Percentiles rank a stretch among this genome's conserved stretches.
Conservation (phyloP, 2,329 filamentous ascomycete genomes). For the Aspergillus ruber region DNA sequence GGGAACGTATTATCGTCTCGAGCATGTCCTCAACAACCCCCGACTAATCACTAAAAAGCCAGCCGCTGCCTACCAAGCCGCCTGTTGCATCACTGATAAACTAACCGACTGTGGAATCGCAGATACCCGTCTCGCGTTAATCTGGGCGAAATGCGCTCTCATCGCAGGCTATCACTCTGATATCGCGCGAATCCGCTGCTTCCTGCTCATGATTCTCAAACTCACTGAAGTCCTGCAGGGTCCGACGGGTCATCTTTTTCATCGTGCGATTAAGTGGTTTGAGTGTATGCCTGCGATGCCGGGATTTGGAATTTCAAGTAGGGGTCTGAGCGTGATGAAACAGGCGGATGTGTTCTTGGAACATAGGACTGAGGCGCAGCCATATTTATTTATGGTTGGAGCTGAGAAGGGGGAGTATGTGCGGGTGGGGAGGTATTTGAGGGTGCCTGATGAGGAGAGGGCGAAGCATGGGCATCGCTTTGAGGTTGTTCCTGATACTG, state of each 20-base stretch:
- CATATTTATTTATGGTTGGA: constrained; percentile 14
- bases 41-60: constrained; percentile 7
- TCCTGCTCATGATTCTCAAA: constrained; percentile 11
- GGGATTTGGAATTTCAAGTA: constrained; percentile 9
- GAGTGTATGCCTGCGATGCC: constrained; percentile 5
- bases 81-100: constrained; percentile 4
- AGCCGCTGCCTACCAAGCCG: constrained; percentile 8
- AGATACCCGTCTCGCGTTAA: constrained; percentile 10
- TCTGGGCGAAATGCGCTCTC: constrained; percentile 17
- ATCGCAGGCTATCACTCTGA: constrained; percentile 19
- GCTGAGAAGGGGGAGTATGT: constrained; percentile 8
- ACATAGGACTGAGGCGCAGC: not conserved
- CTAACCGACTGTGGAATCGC: constrained; percentile 2
- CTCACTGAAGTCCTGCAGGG: constrained; percentile 10
- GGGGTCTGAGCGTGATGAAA: constrained; percentile 8
- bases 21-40: constrained; percentile 1
- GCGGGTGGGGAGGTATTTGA: constrained; percentile 6
- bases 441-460: not conserved
- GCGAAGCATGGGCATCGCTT: not conserved
- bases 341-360: constrained; percentile 4
- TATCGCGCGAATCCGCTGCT: constrained; percentile 12
- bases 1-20: constrained; percentile 4
- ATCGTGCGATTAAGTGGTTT: constrained; percentile 5
- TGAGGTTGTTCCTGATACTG: no score
- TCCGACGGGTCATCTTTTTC: constrained; percentile 2